phyloP scores from a whole-genome alignment of 2,329 filamentous ascomycete species.

The Penicillium sp. region DNA sequence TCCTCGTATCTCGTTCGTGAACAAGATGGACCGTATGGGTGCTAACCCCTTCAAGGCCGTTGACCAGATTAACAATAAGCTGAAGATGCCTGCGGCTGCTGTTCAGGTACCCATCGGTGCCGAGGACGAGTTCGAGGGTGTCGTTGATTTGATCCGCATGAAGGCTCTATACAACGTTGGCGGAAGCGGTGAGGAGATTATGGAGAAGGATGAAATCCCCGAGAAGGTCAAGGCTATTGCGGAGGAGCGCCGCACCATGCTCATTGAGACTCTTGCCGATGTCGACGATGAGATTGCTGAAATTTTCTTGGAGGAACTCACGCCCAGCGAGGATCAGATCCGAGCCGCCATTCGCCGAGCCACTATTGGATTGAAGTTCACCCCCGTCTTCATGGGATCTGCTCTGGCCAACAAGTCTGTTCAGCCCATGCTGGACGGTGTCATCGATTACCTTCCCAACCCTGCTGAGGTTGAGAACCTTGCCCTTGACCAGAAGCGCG shows the following conservation, averaged over 20 bases:
- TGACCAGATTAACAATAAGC: slow-evolving; percentile 93
- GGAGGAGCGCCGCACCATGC: slow-evolving; percentile 68
- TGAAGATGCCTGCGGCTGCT: slow-evolving; percentile 84
- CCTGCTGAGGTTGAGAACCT: slow-evolving; percentile 80
- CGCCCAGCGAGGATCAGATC: slow-evolving; percentile 71
- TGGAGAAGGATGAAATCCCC: slow-evolving; percentile 71
- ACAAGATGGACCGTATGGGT: slow-evolving; percentile 99
- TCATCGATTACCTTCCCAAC: slow-evolving; percentile 92
- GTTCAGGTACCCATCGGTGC: slow-evolving; percentile 88
- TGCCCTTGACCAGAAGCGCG: slow-evolving; percentile 72
- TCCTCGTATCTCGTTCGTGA: slow-evolving; percentile 88
- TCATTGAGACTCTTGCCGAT: slow-evolving; percentile 92
- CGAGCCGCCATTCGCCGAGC: slow-evolving; percentile 84
- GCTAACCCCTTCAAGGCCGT: slow-evolving; percentile 96
- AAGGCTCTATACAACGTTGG: slow-evolving; percentile 90
- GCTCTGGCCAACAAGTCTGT: slow-evolving; percentile 89
- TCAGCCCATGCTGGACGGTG: slow-evolving; percentile 92
- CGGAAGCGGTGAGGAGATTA: slow-evolving; percentile 65
- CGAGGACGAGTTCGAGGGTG: slow-evolving; percentile 84
- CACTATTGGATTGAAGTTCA: slow-evolving; percentile 83
- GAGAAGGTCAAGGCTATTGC: slow-evolving; percentile 66
- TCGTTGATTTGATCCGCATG: slow-evolving; percentile 88
- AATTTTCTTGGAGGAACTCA: slow-evolving; percentile 78
- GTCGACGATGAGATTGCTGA: slow-evolving; percentile 97
- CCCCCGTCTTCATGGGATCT: slow-evolving; percentile 91